Percentiles rank a stretch among this genome's conserved stretches.
Evolutionary conservation across 1,139 yeast species (phyloP).

Genomic region (Arxiozyma slooffiae): DNA sequence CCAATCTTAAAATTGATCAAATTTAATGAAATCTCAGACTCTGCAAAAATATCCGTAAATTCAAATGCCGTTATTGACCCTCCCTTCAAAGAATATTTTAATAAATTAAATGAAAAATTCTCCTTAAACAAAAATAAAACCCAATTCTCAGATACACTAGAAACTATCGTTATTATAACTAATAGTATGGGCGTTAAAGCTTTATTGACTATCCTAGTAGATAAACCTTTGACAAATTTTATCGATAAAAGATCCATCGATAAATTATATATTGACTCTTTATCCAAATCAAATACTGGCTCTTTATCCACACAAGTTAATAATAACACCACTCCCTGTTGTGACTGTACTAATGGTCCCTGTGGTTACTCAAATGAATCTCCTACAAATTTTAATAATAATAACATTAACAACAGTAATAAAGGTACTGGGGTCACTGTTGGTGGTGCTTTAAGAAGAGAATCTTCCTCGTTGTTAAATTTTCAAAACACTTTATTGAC

Average conservation of each 20-base stretch:
- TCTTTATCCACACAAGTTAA: not conserved
- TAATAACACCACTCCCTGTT: not conserved
- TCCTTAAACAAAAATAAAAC: conserved; percentile 2
- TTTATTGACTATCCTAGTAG: conserved; percentile 27
- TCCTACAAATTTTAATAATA: not conserved
- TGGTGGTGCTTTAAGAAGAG: conserved; percentile 17
- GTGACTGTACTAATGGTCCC: not conserved
- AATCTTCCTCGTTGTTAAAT: conserved; percentile 25
- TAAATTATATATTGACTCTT: conserved; percentile 10
- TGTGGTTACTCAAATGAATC: conserved; percentile 3
- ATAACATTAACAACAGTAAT: too few species aligned
- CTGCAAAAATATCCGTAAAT: conserved; percentile 5
- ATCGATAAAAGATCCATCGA: conserved; percentile 26
- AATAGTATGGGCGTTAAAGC: conserved; percentile 31
- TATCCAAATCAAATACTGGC: not conserved
- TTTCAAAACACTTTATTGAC: conserved; percentile 26
- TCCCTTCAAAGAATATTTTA: conserved; percentile 30
- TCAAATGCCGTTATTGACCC: conserved; percentile 7
- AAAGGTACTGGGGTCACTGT: not conserved
- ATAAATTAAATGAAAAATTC: conserved; percentile 23
- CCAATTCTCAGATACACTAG: conserved; percentile 8
- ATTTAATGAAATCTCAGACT: conserved; percentile 9
- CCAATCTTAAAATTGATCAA: conserved; percentile 15
- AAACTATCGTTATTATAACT: conserved; percentile 26
- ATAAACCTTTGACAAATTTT: conserved; percentile 26